These are phyloP conservation scores for Trichothecium roseum DNA, from an alignment of 2,329 filamentous ascomycete genomes.

Conservation along the genomic window DNA sequence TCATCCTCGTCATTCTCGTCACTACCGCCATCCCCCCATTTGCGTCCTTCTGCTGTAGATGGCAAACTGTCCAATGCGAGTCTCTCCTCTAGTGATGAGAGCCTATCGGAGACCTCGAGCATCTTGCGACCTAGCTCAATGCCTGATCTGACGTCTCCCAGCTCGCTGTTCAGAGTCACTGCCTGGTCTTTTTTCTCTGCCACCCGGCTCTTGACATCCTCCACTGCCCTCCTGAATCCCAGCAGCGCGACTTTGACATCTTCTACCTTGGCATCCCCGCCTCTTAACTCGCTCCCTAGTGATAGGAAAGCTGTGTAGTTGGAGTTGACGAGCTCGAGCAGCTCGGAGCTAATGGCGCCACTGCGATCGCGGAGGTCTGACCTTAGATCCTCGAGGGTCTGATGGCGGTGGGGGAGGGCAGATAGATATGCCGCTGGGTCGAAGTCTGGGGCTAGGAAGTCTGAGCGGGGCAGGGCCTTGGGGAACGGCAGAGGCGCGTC, in stretches of 20 bases:
- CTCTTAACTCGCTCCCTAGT: conserved; percentile 68
- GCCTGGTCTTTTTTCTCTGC: conserved; percentile 54
- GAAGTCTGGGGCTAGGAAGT: conserved; percentile 73
- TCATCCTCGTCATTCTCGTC: conserved; percentile 30
- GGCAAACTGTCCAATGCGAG: conserved; percentile 41
- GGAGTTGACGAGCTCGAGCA: conserved; percentile 87
- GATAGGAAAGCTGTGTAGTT: conserved; percentile 90
- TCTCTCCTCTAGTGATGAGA: conserved; percentile 52
- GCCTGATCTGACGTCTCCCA: conserved; percentile 50
- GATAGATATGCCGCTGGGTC: conserved; percentile 72
- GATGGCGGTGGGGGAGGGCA: conserved; percentile 74
- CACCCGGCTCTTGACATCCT: conserved; percentile 60
- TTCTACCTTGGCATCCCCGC: conserved; percentile 85
- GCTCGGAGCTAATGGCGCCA: conserved; percentile 69
- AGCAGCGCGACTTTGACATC: conserved; percentile 80
- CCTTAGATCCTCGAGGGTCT: conserved; percentile 89
- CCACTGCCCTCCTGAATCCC: conserved; percentile 74
- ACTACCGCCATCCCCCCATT: conserved; percentile 22
- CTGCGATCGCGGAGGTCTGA: conserved; percentile 74
- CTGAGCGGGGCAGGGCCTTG: conserved; percentile 66
- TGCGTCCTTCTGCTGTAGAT: conserved; percentile 11
- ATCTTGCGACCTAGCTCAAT: conserved; percentile 53
- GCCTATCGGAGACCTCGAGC: conserved; percentile 55
- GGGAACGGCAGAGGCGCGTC: conserved; percentile 78
- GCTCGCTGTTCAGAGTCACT: conserved; percentile 50